Base-by-base conservation (phyloP, 148 eudicot species). In the Linanthus parryae region DNA sequence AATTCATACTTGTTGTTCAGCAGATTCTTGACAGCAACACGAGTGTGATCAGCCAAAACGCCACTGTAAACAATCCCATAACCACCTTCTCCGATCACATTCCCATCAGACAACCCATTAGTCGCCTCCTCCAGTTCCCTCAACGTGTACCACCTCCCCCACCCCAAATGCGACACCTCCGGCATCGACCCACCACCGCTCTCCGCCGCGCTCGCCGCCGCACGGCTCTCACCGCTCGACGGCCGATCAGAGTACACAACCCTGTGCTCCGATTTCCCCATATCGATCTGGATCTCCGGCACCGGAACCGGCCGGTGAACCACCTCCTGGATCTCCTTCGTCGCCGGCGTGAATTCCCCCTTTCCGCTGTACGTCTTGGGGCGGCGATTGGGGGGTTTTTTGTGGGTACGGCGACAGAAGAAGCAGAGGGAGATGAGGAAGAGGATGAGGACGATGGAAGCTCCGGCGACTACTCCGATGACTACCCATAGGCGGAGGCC, bases 61-160 rank as follows among this genome's bases (percentile, higher is more conserved):
- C 98, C 98, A 5, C 76, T 55, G 56, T 92, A 92, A 23, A 92
- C 98, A 73, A 81, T 87, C 2, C 98, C 98, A 72, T 84, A 87
- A 15, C 94, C 98, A 20, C 98, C 96, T 81, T 92, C 96, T 8
- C 98, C 98, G 52, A 92, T 92, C 49, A 92, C 96, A 67, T 87
- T 92, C 61, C 59, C 90, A 67, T 81, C 85, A 0, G 82, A 50
- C 64, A 92, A 73, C 1, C 79, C 75, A 66, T 92, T 79, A 0
- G 92, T 87, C 0, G 98, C 95, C 3, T 70, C 61, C 58, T 92
- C 95, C 11, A 92, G 66, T 70, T 92, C 98, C 30, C 98, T 61
- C 34, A 87, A 52, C 1, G 90, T 92, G 54, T 92, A 92, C 98
- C 98, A 88, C 30, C 83, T 57, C 2, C 87, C 87, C 98, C 98